These are phyloP conservation scores for Primulina tabacum DNA, from an alignment of 257 asterid genomes.

Conservation along the genomic window DNA sequence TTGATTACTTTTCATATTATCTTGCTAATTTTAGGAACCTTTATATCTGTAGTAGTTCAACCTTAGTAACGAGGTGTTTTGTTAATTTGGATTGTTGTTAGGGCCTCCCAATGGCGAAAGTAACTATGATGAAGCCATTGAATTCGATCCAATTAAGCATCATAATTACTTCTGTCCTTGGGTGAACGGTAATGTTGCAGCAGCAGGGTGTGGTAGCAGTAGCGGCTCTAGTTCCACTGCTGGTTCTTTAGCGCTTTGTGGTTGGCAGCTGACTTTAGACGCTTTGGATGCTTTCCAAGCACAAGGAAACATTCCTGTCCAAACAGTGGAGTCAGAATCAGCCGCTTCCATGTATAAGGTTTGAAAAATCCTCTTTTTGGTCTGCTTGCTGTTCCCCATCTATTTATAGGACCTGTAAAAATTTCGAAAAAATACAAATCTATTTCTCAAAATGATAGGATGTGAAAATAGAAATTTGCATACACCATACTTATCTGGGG, in stretches of 20 bases:
- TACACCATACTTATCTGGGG: neutral
- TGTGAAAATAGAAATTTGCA: neutral
- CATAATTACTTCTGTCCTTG: conserved; percentile 95
- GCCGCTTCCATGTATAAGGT: conserved; percentile 98
- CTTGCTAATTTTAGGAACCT: conserved; percentile 5
- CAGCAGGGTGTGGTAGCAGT: conserved; percentile 87
- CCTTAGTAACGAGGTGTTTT: conserved; percentile 16
- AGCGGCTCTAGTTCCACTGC: conserved; percentile 74
- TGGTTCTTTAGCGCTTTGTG: conserved; percentile 73
- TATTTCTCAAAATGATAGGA: neutral
- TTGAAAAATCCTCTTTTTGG: conserved; percentile 19
- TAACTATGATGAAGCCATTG: conserved; percentile 84
- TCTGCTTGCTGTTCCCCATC: conserved; percentile 7
- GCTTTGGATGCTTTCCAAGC: conserved; percentile 89
- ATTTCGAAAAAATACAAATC: too few relatives aligned
- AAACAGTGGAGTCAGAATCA: conserved; percentile 93
- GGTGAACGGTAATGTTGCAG: conserved; percentile 99
- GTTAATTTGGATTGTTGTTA: conserved; percentile 29
- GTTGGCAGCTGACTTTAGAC: conserved; percentile 98
- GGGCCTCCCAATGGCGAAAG: conserved; percentile 92
- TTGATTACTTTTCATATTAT: conserved; percentile 1
- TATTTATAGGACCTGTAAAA: conserved; percentile 7
- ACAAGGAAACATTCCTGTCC: conserved; percentile 83
- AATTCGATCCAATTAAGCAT: conserved; percentile 90
- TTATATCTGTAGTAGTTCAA: conserved; percentile 8